Percentiles rank a stretch among this genome's conserved stretches.
Evolutionary conservation across 139 green algal genomes (phyloP).

Genomic region (Dunaliella primolecta): DNA sequence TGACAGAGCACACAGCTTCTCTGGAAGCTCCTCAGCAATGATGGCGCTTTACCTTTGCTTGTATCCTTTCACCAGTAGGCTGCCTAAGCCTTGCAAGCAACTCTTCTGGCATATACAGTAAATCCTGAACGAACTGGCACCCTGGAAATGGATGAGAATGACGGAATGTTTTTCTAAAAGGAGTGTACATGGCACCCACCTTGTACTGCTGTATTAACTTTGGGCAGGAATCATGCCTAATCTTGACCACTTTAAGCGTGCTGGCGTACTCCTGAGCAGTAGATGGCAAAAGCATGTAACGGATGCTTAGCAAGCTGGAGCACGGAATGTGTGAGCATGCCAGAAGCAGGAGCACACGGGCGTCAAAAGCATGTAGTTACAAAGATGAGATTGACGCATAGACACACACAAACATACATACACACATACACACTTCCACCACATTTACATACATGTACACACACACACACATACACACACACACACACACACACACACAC

Average conservation of each 20-base stretch:
- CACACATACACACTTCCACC: not conserved
- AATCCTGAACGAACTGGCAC: no score
- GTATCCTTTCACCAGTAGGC: no score
- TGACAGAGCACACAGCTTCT: no score
- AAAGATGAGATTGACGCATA: no score
- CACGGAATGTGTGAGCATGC: not conserved
- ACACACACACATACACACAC: not conserved
- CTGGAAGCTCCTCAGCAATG: no score
- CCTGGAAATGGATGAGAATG: no score
- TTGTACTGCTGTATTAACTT: slow-evolving; percentile 86
- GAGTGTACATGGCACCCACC: slow-evolving; percentile 58
- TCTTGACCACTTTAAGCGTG: slow-evolving; percentile 91
- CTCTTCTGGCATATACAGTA: no score
- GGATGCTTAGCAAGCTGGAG: not conserved
- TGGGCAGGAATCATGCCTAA: slow-evolving; percentile 84
- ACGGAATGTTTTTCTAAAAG: no score
- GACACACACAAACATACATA: not conserved
- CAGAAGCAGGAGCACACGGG: not conserved
- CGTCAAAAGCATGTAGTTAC: no score
- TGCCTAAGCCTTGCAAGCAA: no score
- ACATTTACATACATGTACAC: not conserved
- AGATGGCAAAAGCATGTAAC: not conserved
- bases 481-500: not conserved
- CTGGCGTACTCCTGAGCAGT: slow-evolving; percentile 61
- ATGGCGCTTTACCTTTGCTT: no score